Percentiles rank a stretch among this genome's conserved stretches.
Evolutionary conservation across 2,329 filamentous ascomycete genomes (phyloP).

Genomic region (Calycina herbarum): DNA sequence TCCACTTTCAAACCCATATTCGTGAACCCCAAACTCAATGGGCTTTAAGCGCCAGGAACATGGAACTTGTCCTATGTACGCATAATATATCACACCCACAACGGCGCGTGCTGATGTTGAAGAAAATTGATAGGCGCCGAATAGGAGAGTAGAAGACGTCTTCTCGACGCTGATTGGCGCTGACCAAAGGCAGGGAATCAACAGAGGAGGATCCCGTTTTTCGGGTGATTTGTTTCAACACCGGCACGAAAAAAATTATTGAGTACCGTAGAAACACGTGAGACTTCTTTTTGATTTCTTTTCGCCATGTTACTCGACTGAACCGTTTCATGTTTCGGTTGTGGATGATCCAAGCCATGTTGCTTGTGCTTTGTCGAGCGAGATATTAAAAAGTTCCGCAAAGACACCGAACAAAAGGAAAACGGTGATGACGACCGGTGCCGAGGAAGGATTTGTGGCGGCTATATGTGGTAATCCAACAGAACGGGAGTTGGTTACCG

Average conservation of each 20-base stretch:
- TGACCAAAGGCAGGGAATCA: not conserved
- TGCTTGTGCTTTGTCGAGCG: not conserved
- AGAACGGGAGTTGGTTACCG: not conserved
- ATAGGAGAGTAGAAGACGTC: slow-evolving; percentile 23
- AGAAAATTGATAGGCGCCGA: slow-evolving; percentile 23
- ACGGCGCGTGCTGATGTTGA: slow-evolving; percentile 22
- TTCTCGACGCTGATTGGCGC: slow-evolving; percentile 21
- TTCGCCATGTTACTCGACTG: slow-evolving; percentile 1
- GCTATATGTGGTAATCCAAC: not conserved
- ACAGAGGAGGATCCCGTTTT: slow-evolving; percentile 8
- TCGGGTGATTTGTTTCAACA: slow-evolving; percentile 15
- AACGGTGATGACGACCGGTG: not conserved
- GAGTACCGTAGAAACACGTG: slow-evolving; percentile 8
- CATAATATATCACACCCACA: slow-evolving; percentile 26
- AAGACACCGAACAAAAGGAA: slow-evolving; percentile 4
- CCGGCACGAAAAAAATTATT: not conserved
- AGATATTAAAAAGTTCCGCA: slow-evolving; percentile 3
- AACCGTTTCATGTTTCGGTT: slow-evolving; percentile 14
- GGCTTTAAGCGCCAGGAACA: slow-evolving; percentile 31
- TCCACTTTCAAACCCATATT: not conserved
- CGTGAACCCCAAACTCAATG: slow-evolving; percentile 12
- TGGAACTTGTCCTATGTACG: slow-evolving; percentile 24
- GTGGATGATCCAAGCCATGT: slow-evolving; percentile 1
- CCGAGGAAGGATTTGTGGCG: slow-evolving; percentile 3
- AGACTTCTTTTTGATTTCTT: slow-evolving; percentile 8